phyloP scores from a whole-genome alignment of 768 basidiomycete genomes.

The Kwoniella dendrophila region DNA sequence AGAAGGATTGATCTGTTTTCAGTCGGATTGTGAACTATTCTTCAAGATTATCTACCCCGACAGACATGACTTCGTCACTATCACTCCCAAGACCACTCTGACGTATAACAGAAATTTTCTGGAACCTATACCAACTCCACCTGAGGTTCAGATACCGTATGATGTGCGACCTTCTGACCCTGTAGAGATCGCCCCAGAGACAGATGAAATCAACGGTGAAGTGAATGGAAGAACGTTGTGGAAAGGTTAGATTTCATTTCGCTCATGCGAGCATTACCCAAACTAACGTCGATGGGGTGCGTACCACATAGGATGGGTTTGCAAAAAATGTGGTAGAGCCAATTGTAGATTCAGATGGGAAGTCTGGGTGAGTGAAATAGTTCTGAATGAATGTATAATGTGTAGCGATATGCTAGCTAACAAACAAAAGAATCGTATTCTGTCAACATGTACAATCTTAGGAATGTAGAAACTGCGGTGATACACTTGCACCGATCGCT shows the following conservation, averaged over 20 bases:
- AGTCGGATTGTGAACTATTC: conserved; percentile 24
- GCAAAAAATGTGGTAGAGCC: conserved; percentile 39
- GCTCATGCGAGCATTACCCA: neutral
- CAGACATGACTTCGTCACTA: conserved; percentile 28
- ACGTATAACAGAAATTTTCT: conserved; percentile 26
- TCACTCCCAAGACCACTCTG: conserved; percentile 34
- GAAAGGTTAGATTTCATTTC: conserved; percentile 12
- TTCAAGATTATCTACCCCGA: conserved; percentile 31
- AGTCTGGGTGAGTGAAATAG: conserved; percentile 32
- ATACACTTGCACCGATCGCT: conserved; percentile 16
- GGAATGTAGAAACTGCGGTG: conserved; percentile 33
- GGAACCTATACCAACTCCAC: conserved; percentile 1
- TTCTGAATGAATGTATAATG: neutral
- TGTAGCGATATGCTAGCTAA: no score
- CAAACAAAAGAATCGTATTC: no score
- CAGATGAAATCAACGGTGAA: neutral
- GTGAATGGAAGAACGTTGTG: conserved; percentile 17
- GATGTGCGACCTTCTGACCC: conserved; percentile 29
- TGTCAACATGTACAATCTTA: no score
- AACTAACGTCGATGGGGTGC: no score
- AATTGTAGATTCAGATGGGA: conserved; percentile 48
- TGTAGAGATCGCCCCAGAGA: conserved; percentile 6
- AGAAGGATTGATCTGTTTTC: conserved; percentile 42
- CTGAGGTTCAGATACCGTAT: conserved; percentile 25
- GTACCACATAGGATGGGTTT: conserved; percentile 38